phyloP scores from a whole-genome alignment of 768 basidiomycete species.

The Boletus subcaerulescens region DNA sequence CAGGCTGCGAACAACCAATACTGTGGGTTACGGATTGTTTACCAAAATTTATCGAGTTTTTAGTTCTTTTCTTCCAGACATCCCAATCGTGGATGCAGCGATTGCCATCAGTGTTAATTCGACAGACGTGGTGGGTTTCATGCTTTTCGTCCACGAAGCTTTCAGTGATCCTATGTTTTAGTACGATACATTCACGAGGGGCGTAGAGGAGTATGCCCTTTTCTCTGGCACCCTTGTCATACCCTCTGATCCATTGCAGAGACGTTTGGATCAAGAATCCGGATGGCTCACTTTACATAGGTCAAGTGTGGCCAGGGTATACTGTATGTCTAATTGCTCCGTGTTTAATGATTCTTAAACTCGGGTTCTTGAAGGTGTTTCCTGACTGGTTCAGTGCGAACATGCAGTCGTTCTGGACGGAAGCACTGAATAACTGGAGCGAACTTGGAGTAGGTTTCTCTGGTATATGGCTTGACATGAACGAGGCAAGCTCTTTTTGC shows the following conservation, averaged over 20 bases:
- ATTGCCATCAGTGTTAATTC: constrained; percentile 53
- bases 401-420: constrained; percentile 54
- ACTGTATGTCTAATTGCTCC: constrained; percentile 41
- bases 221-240: background rate
- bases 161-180: constrained; percentile 20
- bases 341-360: background rate
- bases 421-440: constrained; percentile 55
- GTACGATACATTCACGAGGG: constrained; percentile 66
- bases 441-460: constrained; percentile 48
- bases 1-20: constrained; percentile 23
- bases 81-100: constrained; percentile 68
- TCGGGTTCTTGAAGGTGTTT: constrained; percentile 38
- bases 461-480: constrained; percentile 71
- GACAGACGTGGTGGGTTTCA: constrained; percentile 54
- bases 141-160: background rate
- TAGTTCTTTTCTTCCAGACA: constrained; percentile 36
- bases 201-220: constrained; percentile 49
- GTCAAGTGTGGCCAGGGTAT: constrained; percentile 76
- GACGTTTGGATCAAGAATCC: constrained; percentile 71
- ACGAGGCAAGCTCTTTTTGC: constrained; percentile 62
- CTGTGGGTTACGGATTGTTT: constrained; percentile 9
- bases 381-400: constrained; percentile 60
- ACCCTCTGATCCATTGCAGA: constrained; percentile 29
- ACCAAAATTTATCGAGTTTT: background rate
- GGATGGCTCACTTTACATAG: constrained; percentile 66